phyloP scores from a whole-genome alignment of 1,284 basidiomycete genomes.

The Tilletia caries region DNA sequence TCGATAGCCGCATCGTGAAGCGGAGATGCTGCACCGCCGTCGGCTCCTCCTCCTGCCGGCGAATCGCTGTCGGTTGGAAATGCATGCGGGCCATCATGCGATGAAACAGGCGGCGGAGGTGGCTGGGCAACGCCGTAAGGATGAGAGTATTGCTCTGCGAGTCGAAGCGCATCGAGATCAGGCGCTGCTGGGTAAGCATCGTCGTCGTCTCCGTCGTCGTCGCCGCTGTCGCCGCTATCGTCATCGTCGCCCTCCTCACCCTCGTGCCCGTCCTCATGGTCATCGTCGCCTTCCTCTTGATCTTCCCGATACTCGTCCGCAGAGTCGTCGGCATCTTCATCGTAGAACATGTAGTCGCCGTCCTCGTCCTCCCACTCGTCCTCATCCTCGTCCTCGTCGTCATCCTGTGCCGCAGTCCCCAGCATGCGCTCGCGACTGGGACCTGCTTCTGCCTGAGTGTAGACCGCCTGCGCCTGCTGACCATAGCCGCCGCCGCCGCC shows the following conservation, averaged over 20 bases:
- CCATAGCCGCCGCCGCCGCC: background rate
- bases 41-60: slow-evolving; percentile 13
- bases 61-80: background rate
- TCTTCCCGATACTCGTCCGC: slow-evolving; percentile 8
- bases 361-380: slow-evolving; percentile 22
- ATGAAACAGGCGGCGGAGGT: background rate
- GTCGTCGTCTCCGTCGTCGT: slow-evolving; percentile 29
- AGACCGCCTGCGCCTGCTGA: background rate
- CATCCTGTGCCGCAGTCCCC: background rate
- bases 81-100: too few relatives aligned
- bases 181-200: slow-evolving; percentile 16
- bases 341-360: background rate
- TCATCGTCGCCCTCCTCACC: slow-evolving; percentile 13
- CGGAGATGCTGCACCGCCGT: too few relatives aligned
- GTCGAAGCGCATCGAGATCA: slow-evolving; percentile 13
- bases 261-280: background rate
- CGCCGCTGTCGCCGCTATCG: slow-evolving; percentile 22
- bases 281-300: background rate
- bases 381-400: slow-evolving; percentile 16
- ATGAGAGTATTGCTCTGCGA: slow-evolving; percentile 3
- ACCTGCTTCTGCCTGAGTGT: background rate
- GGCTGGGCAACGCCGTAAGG: background rate
- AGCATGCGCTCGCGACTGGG: background rate
- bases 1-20: background rate
- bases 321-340: background rate